Base-by-base conservation (phyloP, 1,284 basidiomycete species). In the Trametes polyzona region DNA sequence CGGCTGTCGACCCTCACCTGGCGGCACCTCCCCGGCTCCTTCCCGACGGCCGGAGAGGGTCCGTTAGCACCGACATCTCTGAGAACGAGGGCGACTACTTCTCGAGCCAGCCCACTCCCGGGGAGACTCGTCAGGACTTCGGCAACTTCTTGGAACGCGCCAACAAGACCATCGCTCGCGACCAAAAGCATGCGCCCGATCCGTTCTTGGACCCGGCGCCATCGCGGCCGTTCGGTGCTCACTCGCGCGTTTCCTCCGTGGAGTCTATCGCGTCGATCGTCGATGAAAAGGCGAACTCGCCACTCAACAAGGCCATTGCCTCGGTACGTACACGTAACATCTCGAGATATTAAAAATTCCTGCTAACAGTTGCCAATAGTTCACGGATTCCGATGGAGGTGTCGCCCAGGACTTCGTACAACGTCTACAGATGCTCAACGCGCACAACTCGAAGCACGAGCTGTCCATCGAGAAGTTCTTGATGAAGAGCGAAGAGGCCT, bases 401-500 rank as follows among this genome's bases (percentile, higher is more conserved):
- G 93, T 96, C 48, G 90, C 93, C 14, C 84, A 90, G 48, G 87
- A 92, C 51, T 96, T 97, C 71, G 89, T 96, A 24, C 86, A 92
- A 66, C 94, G 92, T 71, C 76, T 97, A 42, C 88, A 93, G 69
- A 73, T 74, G 60, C 81, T 97, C 50, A 88, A 84, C 42, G 78
- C 92, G 0, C 90, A 92, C 58, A 96, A 96, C 69, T 96, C 94
- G 6, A 93, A 93, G 76, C 83, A 86, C 58, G 94, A 96, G 67
- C 72, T 96, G 36, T 96, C 92, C 44, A 96, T 96, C 65, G 94
- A 96, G 70, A 90, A 91, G 70, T 96, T 82, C 80, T 75, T 96
- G 65, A 81, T 87, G 65, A 95, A 95, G 78, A 93, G 90, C 65
- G 94, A 96, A 74, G 93, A 95, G 71, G 87, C 86, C 0, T 96